A percentile compares a stretch with the other conserved stretches of the same genome.
Evolutionary conservation across 768 basidiomycete species (phyloP).

Genomic region (Tylopilus subfusipes): DNA sequence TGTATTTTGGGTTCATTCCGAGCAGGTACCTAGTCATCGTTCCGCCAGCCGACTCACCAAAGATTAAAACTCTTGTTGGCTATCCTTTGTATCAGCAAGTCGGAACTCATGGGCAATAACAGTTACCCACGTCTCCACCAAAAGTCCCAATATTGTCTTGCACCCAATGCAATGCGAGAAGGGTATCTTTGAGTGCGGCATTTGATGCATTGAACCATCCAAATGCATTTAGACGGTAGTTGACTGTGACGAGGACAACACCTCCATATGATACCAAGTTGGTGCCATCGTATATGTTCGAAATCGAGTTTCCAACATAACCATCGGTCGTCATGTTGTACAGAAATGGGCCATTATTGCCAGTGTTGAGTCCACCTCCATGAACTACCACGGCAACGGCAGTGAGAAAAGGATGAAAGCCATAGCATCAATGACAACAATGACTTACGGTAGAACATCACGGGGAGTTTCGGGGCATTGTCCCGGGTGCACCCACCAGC

Average conservation of each 20-base stretch:
- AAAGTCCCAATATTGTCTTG: conserved; percentile 34
- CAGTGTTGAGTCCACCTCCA: conserved; percentile 16
- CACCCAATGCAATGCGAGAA: conserved; percentile 36
- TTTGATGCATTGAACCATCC: conserved; percentile 28
- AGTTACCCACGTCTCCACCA: conserved; percentile 32
- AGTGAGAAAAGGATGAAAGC: neutral
- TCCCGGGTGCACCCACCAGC: neutral
- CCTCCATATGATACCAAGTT: conserved; percentile 26
- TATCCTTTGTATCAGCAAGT: neutral
- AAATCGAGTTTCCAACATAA: conserved; percentile 16
- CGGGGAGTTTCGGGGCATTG: conserved; percentile 11
- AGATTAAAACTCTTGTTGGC: conserved; percentile 16
- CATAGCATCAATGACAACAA: neutral
- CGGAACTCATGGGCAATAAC: neutral
- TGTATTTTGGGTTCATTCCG: conserved; percentile 16
- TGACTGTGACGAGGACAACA: conserved; percentile 23
- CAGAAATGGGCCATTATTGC: conserved; percentile 16
- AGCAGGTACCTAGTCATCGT: conserved; percentile 16
- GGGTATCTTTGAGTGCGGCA: conserved; percentile 29
- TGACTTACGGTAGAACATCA: conserved; percentile 19
- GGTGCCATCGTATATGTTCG: conserved; percentile 23
- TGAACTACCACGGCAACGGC: conserved; percentile 11
- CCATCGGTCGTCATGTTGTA: conserved; percentile 21
- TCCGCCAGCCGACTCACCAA: conserved; percentile 23
- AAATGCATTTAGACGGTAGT: conserved; percentile 19